A percentile compares a stretch with the other conserved stretches of the same genome.
These are phyloP conservation scores for Exsudoporus floridanus DNA, from an alignment of 1,284 basidiomycete species.

Conservation along the genomic window DNA sequence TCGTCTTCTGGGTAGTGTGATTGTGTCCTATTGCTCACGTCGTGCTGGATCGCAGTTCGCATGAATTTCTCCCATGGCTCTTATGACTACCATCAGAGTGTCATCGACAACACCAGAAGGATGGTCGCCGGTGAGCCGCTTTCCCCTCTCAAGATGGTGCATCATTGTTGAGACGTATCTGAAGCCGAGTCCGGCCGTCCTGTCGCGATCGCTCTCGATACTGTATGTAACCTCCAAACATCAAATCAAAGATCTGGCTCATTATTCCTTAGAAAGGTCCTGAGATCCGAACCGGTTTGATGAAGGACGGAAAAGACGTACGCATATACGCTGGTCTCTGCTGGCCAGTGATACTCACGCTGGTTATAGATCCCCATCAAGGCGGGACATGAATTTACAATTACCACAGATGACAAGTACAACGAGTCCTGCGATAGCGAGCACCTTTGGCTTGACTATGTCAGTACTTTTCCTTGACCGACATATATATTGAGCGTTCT, in stretches of 20 bases:
- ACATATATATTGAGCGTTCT: constrained; percentile 13
- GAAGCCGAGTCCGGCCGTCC: constrained; percentile 75
- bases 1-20: constrained; percentile 19
- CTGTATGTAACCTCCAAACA: constrained; percentile 50
- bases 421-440: constrained; percentile 80
- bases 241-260: constrained; percentile 14
- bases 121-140: constrained; percentile 66
- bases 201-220: constrained; percentile 97
- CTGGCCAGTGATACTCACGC: constrained; percentile 10
- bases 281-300: constrained; percentile 97
- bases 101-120: constrained; percentile 93
- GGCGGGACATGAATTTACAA: constrained; percentile 93
- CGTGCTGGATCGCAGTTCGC: constrained; percentile 60
- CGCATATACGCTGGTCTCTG: constrained; percentile 13
- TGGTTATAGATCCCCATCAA: constrained; percentile 69
- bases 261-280: constrained; percentile 81
- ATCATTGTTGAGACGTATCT: constrained; percentile 13
- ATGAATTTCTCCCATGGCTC: constrained; percentile 99
- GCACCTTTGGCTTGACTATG: constrained; percentile 89
- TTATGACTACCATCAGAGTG: constrained; percentile 96
- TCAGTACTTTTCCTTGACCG: constrained; percentile 41
- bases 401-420: constrained; percentile 86
- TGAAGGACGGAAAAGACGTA: constrained; percentile 82
- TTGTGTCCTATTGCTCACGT: constrained; percentile 9
- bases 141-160: not conserved